phyloP scores from a whole-genome alignment of 176 grass and related monocot genomes.

The Phragmites australis region DNA sequence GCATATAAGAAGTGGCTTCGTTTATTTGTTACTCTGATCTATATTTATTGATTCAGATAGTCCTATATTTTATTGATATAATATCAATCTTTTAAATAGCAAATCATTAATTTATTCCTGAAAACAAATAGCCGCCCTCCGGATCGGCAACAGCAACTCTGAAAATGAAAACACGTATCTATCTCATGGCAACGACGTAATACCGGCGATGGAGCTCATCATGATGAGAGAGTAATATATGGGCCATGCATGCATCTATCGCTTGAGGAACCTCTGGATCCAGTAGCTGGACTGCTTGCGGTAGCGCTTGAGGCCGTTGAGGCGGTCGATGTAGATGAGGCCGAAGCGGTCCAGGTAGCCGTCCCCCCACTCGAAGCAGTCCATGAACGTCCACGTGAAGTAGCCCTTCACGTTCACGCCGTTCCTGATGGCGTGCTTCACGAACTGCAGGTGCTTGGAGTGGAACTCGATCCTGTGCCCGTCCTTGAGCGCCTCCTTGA shows the following conservation, averaged over 20 bases:
- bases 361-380: conserved; percentile 67
- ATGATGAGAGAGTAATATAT: too few relatives aligned
- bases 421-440: conserved; percentile 51
- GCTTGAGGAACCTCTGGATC: conserved; percentile 53
- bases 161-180: too few relatives aligned
- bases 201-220: too few relatives aligned
- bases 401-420: conserved; percentile 60
- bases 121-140: too few relatives aligned
- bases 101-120: too few relatives aligned
- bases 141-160: too few relatives aligned
- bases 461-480: conserved; percentile 46
- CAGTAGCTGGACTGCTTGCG: conserved; percentile 66
- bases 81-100: too few relatives aligned
- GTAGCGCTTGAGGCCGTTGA: conserved; percentile 56
- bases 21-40: too few relatives aligned
- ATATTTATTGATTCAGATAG: too few relatives aligned
- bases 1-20: too few relatives aligned
- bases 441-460: conserved; percentile 39
- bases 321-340: conserved; percentile 56
- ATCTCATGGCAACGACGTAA: too few relatives aligned
- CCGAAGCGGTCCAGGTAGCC: conserved; percentile 62
- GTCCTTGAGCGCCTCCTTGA: conserved; percentile 54
- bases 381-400: conserved; percentile 72
- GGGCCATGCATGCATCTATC: background rate
- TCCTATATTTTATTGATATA: too few relatives aligned